These are phyloP conservation scores for Carpinus viminea DNA, from an alignment of 306 rosid genomes.

Conservation along the genomic window DNA sequence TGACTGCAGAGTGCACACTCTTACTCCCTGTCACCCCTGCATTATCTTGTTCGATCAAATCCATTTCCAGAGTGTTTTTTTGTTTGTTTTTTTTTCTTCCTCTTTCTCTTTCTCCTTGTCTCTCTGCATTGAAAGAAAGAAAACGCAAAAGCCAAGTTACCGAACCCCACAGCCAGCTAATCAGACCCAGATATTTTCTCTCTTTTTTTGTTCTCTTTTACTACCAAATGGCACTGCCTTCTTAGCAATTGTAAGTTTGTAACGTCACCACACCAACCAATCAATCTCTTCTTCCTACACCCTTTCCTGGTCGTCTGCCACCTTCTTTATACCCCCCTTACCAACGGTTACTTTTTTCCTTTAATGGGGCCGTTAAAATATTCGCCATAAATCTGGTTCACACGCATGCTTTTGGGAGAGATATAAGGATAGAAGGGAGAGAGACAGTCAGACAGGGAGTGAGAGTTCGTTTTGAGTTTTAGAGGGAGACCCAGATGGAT, in stretches of 20 bases:
- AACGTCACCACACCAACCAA: background rate
- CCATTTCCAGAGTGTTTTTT: background rate
- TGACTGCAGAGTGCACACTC: background rate
- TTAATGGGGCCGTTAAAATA: constrained; percentile 1
- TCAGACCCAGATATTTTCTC: background rate
- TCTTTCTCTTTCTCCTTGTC: background rate
- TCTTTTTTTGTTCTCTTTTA: background rate
- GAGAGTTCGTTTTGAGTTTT: background rate
- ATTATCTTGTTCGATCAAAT: background rate
- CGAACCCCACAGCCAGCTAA: background rate
- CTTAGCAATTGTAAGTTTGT: background rate
- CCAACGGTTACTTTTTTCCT: constrained; percentile 31
- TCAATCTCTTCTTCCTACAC: background rate
- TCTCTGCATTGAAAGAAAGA: background rate
- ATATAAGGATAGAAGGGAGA: background rate
- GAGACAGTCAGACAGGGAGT: too few species aligned
- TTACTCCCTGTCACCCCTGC: background rate
- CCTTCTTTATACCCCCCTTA: background rate
- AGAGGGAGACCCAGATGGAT: constrained; percentile 62
- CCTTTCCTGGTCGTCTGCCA: background rate
- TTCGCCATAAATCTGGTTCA: background rate
- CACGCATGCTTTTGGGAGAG: background rate
- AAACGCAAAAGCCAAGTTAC: background rate
- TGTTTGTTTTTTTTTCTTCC: background rate
- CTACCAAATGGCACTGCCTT: background rate